Conservation (phyloP, 2,329 filamentous ascomycete species). For the Botrytis tulipae region DNA sequence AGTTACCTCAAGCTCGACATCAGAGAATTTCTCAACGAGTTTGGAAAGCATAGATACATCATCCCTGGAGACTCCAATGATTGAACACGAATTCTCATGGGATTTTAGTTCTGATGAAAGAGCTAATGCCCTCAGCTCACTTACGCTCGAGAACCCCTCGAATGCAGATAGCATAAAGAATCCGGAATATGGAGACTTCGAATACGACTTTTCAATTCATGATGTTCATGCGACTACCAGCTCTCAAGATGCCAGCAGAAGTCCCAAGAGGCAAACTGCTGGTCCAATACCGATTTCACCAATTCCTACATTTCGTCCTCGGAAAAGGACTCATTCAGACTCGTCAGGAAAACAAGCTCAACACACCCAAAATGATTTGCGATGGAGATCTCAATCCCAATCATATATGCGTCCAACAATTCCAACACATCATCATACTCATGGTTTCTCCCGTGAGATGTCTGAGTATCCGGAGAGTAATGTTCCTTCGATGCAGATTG, state of each 20-base stretch:
- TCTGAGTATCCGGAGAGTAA: not conserved
- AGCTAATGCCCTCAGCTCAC: not conserved
- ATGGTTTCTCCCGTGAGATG: not conserved
- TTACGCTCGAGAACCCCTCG: not conserved
- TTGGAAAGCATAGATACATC: not conserved
- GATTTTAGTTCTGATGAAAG: slow-evolving; percentile 2
- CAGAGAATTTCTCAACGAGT: not conserved
- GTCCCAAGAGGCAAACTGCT: not conserved
- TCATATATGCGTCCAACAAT: not conserved
- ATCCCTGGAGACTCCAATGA: not conserved
- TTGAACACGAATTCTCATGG: slow-evolving; percentile 4
- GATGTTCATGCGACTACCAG: not conserved
- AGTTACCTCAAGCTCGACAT: not conserved
- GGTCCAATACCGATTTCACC: not conserved
- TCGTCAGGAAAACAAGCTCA: not conserved
- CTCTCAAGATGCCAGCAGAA: not conserved
- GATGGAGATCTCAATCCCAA: slow-evolving; percentile 1
- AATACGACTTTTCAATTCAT: slow-evolving; percentile 8
- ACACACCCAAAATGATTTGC: not conserved
- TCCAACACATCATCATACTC: not conserved
- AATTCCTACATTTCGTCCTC: not conserved
- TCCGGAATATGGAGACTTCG: not conserved
- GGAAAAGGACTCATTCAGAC: not conserved
- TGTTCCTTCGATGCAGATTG: not conserved
- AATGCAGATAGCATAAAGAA: not conserved